Base-by-base conservation (phyloP, 2,329 filamentous ascomycete species). In the Gyromitra esculenta region DNA sequence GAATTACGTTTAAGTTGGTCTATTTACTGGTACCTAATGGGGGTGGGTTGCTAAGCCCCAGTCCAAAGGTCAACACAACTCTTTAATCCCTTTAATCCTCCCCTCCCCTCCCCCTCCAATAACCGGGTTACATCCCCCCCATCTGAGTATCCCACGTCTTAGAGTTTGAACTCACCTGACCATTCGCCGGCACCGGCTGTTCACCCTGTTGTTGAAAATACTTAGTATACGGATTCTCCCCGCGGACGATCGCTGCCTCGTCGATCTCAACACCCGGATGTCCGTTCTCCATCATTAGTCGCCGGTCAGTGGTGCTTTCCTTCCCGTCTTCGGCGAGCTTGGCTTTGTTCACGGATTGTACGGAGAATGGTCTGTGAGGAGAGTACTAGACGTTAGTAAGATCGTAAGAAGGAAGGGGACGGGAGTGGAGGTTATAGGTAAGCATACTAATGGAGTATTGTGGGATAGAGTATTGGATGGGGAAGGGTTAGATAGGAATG, bases 141-240 rank as follows among this genome's bases (percentile, higher is more conserved):
- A 69, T 69, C 21, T 59, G 25, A 48, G 43, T 50, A 15, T 69
- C 66, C 31, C 57, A 41, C 2, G 37, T 41, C 37, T 37, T 60
- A 15, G 66, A 69, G 48, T 75, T 75, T 75, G 66, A 75, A 75
- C 72, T 75, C 72, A 75, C 72, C 72, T 75, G 72, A 45, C 57
- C 59, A 48, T 59, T 75, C n/a, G 66, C 66, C 18, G 72, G 65
- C 45, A 70, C 72, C 6, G 77, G 76, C 37, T 79, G 75, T 60
- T 82, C 82, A 25, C 82, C 82, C 69, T 84, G 82, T 75, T 83
- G 82, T 77, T 85, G 83, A 77, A 84, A 86, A 74, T 85, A 86
- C 54, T 84, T 84, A 65, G 81, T 83, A 74, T 86, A 86, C 39
- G 82, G 83, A 54, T 83, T 85, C 73, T 85, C 85, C 52, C 85